These are phyloP conservation scores for Phlegmacium glaucopus DNA, from an alignment of 768 basidiomycete species.

Conservation along the genomic window DNA sequence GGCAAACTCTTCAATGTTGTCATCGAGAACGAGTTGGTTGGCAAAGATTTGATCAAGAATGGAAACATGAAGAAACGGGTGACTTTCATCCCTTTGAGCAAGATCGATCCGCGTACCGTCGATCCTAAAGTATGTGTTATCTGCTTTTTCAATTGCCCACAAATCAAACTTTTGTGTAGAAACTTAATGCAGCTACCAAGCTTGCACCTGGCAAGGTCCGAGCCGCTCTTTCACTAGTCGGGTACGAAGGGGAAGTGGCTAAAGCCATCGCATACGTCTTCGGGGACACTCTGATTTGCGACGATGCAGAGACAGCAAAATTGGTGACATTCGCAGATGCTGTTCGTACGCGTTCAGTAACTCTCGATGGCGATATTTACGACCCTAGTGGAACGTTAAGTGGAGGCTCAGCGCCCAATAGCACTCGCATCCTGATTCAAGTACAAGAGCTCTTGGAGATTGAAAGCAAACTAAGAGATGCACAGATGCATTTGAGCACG, in stretches of 20 bases:
- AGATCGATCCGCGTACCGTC: slow-evolving; percentile 66
- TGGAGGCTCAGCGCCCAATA: slow-evolving; percentile 83
- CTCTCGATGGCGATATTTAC: slow-evolving; percentile 92
- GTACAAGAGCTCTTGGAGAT: slow-evolving; percentile 79
- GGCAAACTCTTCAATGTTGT: slow-evolving; percentile 91
- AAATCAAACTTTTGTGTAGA: slow-evolving; percentile 42
- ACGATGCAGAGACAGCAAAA: slow-evolving; percentile 84
- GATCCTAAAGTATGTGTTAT: slow-evolving; percentile 35
- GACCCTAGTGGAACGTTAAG: slow-evolving; percentile 93
- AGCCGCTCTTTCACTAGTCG: slow-evolving; percentile 85
- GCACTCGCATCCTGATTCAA: slow-evolving; percentile 70
- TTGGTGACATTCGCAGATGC: slow-evolving; percentile 76
- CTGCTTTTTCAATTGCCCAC: too few species aligned
- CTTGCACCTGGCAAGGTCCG: slow-evolving; percentile 80
- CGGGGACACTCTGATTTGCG: slow-evolving; percentile 88
- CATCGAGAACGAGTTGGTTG: slow-evolving; percentile 86
- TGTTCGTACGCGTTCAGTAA: slow-evolving; percentile 79
- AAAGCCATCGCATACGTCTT: slow-evolving; percentile 94
- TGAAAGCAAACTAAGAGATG: slow-evolving; percentile 55
- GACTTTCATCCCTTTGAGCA: slow-evolving; percentile 91
- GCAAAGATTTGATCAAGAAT: slow-evolving; percentile 78
- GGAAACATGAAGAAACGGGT: slow-evolving; percentile 78
- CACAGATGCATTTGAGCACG: slow-evolving; percentile 40
- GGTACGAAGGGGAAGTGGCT: slow-evolving; percentile 75
- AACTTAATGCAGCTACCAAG: slow-evolving; percentile 67